Evolutionary conservation across 2,329 filamentous ascomycete genomes (phyloP), one percentile per base, ranked within the genome.

Genomic region (Fusarium beomiforme): DNA sequence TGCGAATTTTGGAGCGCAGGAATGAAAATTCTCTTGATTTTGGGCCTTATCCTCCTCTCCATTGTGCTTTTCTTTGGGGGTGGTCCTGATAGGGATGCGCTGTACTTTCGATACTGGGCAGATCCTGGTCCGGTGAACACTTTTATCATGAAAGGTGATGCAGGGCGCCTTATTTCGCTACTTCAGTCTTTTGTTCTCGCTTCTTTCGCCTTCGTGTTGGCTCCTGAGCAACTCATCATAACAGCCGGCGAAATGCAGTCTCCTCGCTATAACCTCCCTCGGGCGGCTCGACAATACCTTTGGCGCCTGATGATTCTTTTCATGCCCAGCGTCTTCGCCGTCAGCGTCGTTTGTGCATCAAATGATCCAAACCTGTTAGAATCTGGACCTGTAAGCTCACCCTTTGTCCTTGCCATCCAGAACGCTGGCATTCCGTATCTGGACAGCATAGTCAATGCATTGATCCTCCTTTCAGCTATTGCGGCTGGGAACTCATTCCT

Each of bases 161-260:
- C 53, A 56, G 24, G 57, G 11, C 14, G 46, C 36, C 39, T 69
- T 23, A 21, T 56, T 10, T 44, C 79, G 9, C 60, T 67, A 87
- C 64, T 83, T 88, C 79, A 89, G 88, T 75, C 85, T 83, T 10
- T 82, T 86, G 11, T 49, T 33, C 41, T 42, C 11, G 53, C 58
- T 29, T 55, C 44, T 42, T 50, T 64, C 50, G 57, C 64, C 19
- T 78, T 78, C 47, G 50, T 59, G 23, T 74, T 78, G 26, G 67
- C 69, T 2, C 75, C 76, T 8, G 77, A 79, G 47, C 59, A 74
- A n/a, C 61, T 78, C 31, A 73, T 78, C 29, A 61, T 78, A 37
- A 73, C 74, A 2, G 73, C 71, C 2, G 77, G 78, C 17, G 78
- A 80, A 65, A 79, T 78, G 70, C 66, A 76, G 29, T 65, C 67